Evolutionary conservation across 768 basidiomycete species (phyloP), one percentile per base, ranked within the genome.

Genomic region (Phylloporus arenicola): DNA sequence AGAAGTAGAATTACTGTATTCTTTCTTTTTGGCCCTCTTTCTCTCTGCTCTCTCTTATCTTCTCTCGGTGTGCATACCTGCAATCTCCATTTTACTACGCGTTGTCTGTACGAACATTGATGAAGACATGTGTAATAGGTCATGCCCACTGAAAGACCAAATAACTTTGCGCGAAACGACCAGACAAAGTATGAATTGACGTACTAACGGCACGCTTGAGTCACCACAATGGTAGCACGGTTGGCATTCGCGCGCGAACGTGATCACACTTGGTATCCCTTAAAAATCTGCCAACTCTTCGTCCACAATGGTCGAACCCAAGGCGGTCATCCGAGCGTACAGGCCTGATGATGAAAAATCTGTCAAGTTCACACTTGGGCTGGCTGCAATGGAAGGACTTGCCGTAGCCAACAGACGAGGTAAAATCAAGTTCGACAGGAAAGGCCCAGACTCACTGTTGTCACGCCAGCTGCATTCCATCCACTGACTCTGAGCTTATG

Each of bases 1-100:
- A 82, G 82, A 84, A 80, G 82, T 84, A 82, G 79, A 84, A 70
- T 30, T 46, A 46, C 71, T 79, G 80, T 82, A 79, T 74, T 74
- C 72, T 76, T 71, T 75, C 68, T 70, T 69, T 73, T 67, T 68
- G 66, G 67, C 64, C 68, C 59, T 74, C 45, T 49, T 25, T 71
- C 68, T 68, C 68, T 72, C 69, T 73, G 60, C 71, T 27, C 7
- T 63, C 67, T 52, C 60, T 57, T 61, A 37, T 48, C 44, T 54
- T 56, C 45, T 57, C 58, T 53, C 46, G 50, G 41, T 68, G 60
- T 59, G 60, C 65, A 69, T 69, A 70, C 69, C 65, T 64, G 58
- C 56, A 61, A 58, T 61, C 62, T 67, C 52, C 57, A 68, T 63
- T 68, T 55, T 63, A 64, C 61, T 47, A 47, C 67, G 68, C 65